Conservation (phyloP, 2,329 filamentous ascomycete genomes). For the Aspergillus quadrilineatus region DNA sequence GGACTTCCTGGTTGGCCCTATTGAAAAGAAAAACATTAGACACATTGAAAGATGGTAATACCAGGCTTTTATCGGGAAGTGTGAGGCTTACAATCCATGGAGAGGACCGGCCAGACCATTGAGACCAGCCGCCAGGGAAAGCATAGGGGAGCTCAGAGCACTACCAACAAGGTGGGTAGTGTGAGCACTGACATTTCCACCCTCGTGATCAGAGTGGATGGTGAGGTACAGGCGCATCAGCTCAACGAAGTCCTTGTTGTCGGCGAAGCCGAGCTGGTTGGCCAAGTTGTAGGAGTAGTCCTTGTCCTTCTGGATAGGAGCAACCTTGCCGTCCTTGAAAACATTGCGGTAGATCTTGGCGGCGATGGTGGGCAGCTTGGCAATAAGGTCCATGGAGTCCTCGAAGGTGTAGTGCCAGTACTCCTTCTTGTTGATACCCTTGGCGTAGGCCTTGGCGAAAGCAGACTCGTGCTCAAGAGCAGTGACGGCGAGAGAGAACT, state of each 20-base stretch:
- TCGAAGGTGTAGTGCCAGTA: conserved; percentile 99
- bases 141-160: conserved; percentile 94
- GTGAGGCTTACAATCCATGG: conserved; percentile 69
- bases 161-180: conserved; percentile 97
- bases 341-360: conserved; percentile 99
- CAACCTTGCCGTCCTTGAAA: conserved; percentile 99
- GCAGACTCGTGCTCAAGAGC: conserved; percentile 97
- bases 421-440: conserved; percentile 98
- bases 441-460: conserved; percentile 97
- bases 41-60: neutral
- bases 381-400: conserved; percentile 99
- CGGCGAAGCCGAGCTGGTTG: conserved; percentile 96
- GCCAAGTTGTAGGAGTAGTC: conserved; percentile 99
- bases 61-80: neutral
- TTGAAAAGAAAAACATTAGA: conserved; percentile 20
- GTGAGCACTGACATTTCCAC: conserved; percentile 97
- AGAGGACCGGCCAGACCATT: conserved; percentile 98
- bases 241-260: conserved; percentile 96
- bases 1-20: conserved; percentile 94
- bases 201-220: conserved; percentile 99
- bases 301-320: conserved; percentile 95
- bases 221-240: conserved; percentile 98
- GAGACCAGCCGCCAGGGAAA: conserved; percentile 92
- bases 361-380: conserved; percentile 97
- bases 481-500: conserved; percentile 96